phyloP scores from a whole-genome alignment of 495 filamentous ascomycete genomes.

The Lepidopterella palustris region DNA sequence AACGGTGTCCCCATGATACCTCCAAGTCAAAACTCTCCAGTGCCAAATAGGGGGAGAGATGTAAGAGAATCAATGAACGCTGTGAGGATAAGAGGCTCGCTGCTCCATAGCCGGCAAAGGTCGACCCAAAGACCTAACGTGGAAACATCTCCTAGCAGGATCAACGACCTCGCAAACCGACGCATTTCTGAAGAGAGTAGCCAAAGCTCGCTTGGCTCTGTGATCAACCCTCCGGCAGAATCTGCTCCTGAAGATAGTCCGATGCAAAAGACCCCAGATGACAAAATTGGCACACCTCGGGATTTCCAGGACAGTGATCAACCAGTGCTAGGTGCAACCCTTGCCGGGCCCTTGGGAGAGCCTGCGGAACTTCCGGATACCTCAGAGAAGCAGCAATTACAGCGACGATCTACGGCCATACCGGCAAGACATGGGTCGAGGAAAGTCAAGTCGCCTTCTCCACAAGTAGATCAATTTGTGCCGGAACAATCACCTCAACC shows the following conservation, averaged over 20 bases:
- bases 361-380: constrained; percentile 17
- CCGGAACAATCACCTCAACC: constrained; percentile 69
- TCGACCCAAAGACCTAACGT: constrained; percentile 45
- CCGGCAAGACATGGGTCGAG: constrained; percentile 26
- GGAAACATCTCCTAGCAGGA: constrained; percentile 57
- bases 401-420: constrained; percentile 6
- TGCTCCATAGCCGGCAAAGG: constrained; percentile 56
- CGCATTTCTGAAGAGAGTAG: constrained; percentile 59
- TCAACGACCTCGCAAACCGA: constrained; percentile 42
- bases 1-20: constrained; percentile 83
- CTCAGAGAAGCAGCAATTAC: constrained; percentile 6
- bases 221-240: constrained; percentile 34
- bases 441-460: constrained; percentile 31
- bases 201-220: constrained; percentile 35
- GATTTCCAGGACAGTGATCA: constrained; percentile 14
- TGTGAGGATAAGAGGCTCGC: constrained; percentile 69
- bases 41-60: constrained; percentile 84
- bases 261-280: constrained; percentile 51
- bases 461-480: constrained; percentile 48
- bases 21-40: constrained; percentile 71
- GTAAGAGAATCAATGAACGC: constrained; percentile 87
- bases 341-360: constrained; percentile 24
- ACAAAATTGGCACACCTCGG: constrained; percentile 50
- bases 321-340: constrained; percentile 25
- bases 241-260: constrained; percentile 40